A percentile compares a stretch with the other conserved stretches of the same genome.
Conservation (phyloP, 495 filamentous ascomycete genomes). For the Aspergillus affinis region DNA sequence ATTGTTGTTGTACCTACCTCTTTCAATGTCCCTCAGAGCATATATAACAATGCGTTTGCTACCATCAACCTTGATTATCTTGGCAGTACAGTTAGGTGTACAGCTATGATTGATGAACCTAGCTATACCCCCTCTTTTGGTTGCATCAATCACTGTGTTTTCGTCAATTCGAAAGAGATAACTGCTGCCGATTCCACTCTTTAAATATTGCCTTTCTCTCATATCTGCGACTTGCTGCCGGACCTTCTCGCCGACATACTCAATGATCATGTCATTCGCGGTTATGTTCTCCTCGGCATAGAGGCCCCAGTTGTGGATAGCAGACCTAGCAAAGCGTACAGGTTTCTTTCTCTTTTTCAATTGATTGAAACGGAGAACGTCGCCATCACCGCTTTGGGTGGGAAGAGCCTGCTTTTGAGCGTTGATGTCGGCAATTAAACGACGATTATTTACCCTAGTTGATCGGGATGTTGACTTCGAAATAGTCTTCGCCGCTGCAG, state of each 20-base stretch:
- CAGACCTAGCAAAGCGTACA: slow-evolving; percentile 94
- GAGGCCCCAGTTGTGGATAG: slow-evolving; percentile 98
- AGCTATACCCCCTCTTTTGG: slow-evolving; percentile 96
- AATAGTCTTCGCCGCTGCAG: slow-evolving; percentile 74
- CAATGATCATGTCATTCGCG: slow-evolving; percentile 99
- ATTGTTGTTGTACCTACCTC: slow-evolving; percentile 63
- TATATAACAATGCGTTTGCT: slow-evolving; percentile 99
- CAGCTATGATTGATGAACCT: slow-evolving; percentile 99
- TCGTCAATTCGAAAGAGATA: slow-evolving; percentile 99
- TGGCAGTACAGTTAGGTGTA: slow-evolving; percentile 96
- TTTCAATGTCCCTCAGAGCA: slow-evolving; percentile 87
- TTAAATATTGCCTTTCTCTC: slow-evolving; percentile 85
- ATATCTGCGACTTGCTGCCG: slow-evolving; percentile 95
- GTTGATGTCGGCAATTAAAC: slow-evolving; percentile 89
- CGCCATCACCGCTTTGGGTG: slow-evolving; percentile 66
- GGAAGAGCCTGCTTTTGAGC: slow-evolving; percentile 86
- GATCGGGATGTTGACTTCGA: slow-evolving; percentile 79
- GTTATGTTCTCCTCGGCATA: slow-evolving; percentile 97
- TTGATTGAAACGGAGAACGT: slow-evolving; percentile 95
- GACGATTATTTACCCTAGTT: slow-evolving; percentile 92
- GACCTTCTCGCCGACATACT: slow-evolving; percentile 98
- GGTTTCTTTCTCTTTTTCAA: slow-evolving; percentile 99
- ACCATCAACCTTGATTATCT: slow-evolving; percentile 99
- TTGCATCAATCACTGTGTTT: slow-evolving; percentile 95
- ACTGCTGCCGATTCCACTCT: slow-evolving; percentile 94